Conservation (phyloP, 2,329 filamentous ascomycete species). For the Colletotrichum siamense region DNA sequence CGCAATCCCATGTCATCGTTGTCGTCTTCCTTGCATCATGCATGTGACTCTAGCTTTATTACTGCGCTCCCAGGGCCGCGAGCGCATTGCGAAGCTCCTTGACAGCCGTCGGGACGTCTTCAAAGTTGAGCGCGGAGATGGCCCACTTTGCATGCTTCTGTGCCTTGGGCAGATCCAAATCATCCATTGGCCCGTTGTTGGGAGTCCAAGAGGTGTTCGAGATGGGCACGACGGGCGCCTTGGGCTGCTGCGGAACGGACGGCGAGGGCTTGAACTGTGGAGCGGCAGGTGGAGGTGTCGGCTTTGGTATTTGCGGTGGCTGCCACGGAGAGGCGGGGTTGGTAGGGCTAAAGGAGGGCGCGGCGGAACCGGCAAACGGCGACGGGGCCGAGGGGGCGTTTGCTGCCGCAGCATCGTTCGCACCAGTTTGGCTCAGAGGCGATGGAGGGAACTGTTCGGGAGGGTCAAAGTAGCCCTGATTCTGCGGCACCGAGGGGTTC, state of each 20-base stretch:
- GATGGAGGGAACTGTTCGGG: slow-evolving; percentile 38
- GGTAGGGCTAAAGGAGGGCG: slow-evolving; percentile 9
- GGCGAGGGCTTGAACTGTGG: slow-evolving; percentile 26
- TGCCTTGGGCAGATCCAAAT: slow-evolving; percentile 74
- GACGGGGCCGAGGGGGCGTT: slow-evolving; percentile 1
- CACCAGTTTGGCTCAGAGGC: slow-evolving; percentile 36
- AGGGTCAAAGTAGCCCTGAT: slow-evolving; percentile 39
- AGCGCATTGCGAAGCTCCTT: slow-evolving; percentile 82
- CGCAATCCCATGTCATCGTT: not conserved
- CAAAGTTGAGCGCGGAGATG: slow-evolving; percentile 95
- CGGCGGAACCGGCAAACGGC: slow-evolving; percentile 6
- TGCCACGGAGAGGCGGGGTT: slow-evolving; percentile 7
- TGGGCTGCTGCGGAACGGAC: slow-evolving; percentile 10
- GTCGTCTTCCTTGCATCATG: not conserved
- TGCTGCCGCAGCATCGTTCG: slow-evolving; percentile 27
- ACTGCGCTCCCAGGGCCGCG: slow-evolving; percentile 66
- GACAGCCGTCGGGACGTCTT: slow-evolving; percentile 90
- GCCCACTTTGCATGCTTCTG: slow-evolving; percentile 98
- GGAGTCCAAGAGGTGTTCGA: slow-evolving; percentile 23
- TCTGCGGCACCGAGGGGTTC: slow-evolving; percentile 21
- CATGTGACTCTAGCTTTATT: not conserved
- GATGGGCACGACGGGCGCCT: not conserved
- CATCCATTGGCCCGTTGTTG: slow-evolving; percentile 13
- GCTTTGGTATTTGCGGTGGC: slow-evolving; percentile 4
- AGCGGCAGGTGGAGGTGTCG: slow-evolving; percentile 22